A percentile compares a stretch with the other conserved stretches of the same genome.
phyloP scores from a whole-genome alignment of 2,329 filamentous ascomycete species.

The Grosmannia clavigera region DNA sequence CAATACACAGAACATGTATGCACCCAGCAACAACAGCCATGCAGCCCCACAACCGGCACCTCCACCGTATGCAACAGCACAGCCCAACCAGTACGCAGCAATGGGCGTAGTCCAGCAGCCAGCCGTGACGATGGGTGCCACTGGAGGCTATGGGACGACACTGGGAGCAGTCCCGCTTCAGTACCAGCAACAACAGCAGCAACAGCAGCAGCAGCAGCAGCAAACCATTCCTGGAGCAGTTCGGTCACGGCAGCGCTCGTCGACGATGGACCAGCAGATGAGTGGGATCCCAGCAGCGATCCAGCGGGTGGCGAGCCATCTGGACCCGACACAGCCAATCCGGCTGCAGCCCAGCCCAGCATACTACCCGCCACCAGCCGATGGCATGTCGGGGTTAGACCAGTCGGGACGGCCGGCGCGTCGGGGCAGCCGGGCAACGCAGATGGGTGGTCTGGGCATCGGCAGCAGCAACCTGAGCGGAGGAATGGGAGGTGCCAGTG shows the following conservation, averaged over 20 bases:
- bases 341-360: conserved; percentile 89
- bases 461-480: conserved; percentile 2
- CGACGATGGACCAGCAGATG: conserved; percentile 91
- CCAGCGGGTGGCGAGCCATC: conserved; percentile 87
- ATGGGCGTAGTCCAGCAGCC: conserved; percentile 56
- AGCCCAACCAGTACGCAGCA: conserved; percentile 57
- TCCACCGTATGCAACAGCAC: conserved; percentile 47
- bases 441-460: conserved; percentile 29
- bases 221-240: conserved; percentile 59
- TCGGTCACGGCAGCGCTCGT: conserved; percentile 68
- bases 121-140: conserved; percentile 51
- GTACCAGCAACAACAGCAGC: conserved; percentile 40
- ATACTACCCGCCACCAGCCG: conserved; percentile 88
- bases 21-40: conserved; percentile 39
- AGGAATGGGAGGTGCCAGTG: conserved; percentile 14
- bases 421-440: conserved; percentile 61
- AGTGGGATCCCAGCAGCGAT: conserved; percentile 86
- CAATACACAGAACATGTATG: conserved; percentile 56
- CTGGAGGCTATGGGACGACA: conserved; percentile 41
- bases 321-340: conserved; percentile 90
- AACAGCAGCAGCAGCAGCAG: conserved; percentile 44
- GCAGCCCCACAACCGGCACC: conserved; percentile 49
- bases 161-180: conserved; percentile 25
- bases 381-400: conserved; percentile 59
- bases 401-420: conserved; percentile 48